Base-by-base conservation (phyloP, 768 basidiomycete genomes). In the Russula sp. region DNA sequence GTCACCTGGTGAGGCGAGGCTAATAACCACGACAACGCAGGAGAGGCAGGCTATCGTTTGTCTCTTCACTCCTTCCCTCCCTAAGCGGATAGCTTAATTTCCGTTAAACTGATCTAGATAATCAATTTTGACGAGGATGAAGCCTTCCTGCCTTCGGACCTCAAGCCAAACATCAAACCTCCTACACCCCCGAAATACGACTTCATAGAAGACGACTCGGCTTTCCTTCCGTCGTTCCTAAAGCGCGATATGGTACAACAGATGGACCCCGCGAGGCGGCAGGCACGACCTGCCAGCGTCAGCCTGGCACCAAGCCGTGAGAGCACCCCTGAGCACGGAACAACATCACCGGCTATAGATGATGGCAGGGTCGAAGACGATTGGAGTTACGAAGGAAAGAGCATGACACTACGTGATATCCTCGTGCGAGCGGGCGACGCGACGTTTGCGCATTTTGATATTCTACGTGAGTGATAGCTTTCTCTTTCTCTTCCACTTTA, bases 401-500 rank as follows among this genome's bases (percentile, higher is more conserved):
- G 81, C 65, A 75, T 81, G 75, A 80, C 78, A 22, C 71, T 82
- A 35, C 75, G 75, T 11, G 80, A 81, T 64, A 76, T 82, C 34
- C 66, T 82, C 56, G 65, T 79, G 59, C 71, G 66, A 55, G 73
- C 75, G 10, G 68, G 63, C 29, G 78, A 77, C 54, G 71, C 72
- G 13, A 71, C 72, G 29, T 63, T 63, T 54, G 61, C 46, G 14
- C 71, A 74, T 25, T 75, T 76, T 65, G 76, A 75, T 58, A 67
- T 80, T 22, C 66, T 80, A 22, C 75, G 74, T 73, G 58, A 57
- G 73, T 65, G 29, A 41, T 53, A 25, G 29, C 43, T n/a, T 45
- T 46, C 35, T 34, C 1, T 56, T 25, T 47, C 22, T 52, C 47
- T 39, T 41, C 22, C 43, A 14, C 43, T 49, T 4, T 14, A 20